Conservation (phyloP, 768 basidiomycete genomes). For the Hypsizygus marmoreus region DNA sequence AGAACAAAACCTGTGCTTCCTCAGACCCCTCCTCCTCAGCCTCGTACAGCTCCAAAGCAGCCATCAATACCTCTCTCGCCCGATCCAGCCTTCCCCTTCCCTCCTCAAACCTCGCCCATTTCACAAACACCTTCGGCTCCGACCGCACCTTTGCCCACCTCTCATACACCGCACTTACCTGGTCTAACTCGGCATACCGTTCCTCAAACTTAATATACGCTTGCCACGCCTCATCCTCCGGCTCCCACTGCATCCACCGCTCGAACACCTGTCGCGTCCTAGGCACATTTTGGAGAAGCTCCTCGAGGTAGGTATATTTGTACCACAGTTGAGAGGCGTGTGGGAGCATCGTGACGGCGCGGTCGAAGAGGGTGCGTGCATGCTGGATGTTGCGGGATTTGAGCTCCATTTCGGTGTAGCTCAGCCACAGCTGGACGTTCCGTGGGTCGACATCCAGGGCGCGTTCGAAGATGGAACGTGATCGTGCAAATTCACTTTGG, state of each 20-base stretch:
- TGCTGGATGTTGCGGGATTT: slow-evolving; percentile 98
- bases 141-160: slow-evolving; percentile 78
- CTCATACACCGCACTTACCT: slow-evolving; percentile 92
- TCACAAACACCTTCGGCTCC: slow-evolving; percentile 82
- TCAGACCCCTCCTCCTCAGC: slow-evolving; percentile 90
- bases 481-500: slow-evolving; percentile 94
- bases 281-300: slow-evolving; percentile 92
- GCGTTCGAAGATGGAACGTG: slow-evolving; percentile 94
- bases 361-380: slow-evolving; percentile 94
- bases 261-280: slow-evolving; percentile 98
- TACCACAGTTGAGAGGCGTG: slow-evolving; percentile 98
- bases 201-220: slow-evolving; percentile 99
- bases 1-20: slow-evolving; percentile 93
- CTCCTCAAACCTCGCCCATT: slow-evolving; percentile 88
- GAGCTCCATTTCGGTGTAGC: slow-evolving; percentile 96
- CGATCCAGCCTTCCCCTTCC: slow-evolving; percentile 74
- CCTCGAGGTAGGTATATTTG: slow-evolving; percentile 98
- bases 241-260: slow-evolving; percentile 99
- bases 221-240: slow-evolving; percentile 99
- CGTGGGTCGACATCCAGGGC: slow-evolving; percentile 94
- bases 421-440: slow-evolving; percentile 89
- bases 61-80: slow-evolving; percentile 86
- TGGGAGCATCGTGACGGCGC: slow-evolving; percentile 94
- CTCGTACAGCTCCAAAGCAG: slow-evolving; percentile 86
- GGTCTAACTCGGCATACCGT: slow-evolving; percentile 87